Conservation (phyloP, 192 early-diverging fungal species). For the Coemansia sp. region DNA sequence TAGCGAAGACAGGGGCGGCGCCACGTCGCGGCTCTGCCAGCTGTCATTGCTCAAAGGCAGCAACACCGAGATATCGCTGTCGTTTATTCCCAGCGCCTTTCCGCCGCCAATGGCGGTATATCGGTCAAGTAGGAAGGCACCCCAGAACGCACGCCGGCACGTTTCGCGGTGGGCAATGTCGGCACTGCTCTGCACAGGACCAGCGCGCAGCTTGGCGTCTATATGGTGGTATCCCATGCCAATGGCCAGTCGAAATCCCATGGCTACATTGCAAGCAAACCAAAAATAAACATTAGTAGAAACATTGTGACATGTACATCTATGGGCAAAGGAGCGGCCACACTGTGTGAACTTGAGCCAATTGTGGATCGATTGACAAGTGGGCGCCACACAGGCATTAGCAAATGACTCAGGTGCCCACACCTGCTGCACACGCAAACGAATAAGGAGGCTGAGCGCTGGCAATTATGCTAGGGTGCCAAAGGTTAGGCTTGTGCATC, state of each 20-base stretch:
- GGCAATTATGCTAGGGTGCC: no score
- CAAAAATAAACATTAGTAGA: background rate
- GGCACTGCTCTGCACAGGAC: conserved; percentile 32
- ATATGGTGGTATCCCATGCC: conserved; percentile 54
- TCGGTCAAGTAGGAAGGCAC: conserved; percentile 43
- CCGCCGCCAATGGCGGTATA: conserved; percentile 53
- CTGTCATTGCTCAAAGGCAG: conserved; percentile 44
- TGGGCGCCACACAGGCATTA: conserved; percentile 19
- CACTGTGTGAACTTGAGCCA: background rate
- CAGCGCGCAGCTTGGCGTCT: conserved; percentile 39
- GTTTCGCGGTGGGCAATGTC: conserved; percentile 44
- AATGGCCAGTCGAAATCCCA: conserved; percentile 55
- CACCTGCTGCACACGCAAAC: conserved; percentile 4
- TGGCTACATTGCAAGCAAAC: conserved; percentile 24
- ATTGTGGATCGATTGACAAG: conserved; percentile 12
- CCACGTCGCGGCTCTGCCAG: conserved; percentile 23
- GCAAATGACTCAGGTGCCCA: conserved; percentile 12
- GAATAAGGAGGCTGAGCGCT: conserved; percentile 3
- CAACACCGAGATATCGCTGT: conserved; percentile 45
- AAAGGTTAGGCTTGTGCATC: no score
- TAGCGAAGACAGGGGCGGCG: conserved; percentile 37
- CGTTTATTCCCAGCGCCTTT: conserved; percentile 53
- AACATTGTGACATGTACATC: no score
- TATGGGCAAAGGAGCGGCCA: no score
- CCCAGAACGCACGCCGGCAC: conserved; percentile 53